Percentiles rank a stretch among this genome's conserved stretches.
phyloP scores from a whole-genome alignment of 805 yeast genomes.

The Suhomyces pyralidae region DNA sequence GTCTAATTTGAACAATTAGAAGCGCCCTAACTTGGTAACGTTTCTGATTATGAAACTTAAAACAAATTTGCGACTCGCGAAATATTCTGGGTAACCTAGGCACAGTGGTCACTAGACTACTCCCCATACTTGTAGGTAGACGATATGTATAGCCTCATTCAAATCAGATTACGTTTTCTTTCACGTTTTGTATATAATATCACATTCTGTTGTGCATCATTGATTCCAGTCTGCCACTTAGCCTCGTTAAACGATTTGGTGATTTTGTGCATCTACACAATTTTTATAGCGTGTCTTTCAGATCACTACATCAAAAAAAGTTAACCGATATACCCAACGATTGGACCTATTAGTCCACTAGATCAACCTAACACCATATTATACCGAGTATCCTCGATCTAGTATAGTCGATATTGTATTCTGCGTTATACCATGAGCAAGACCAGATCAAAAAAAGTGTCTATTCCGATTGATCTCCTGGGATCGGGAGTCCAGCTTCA shows the following conservation, averaged over 20 bases:
- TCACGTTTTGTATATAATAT: background rate
- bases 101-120: background rate
- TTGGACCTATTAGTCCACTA: background rate
- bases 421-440: background rate
- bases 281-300: background rate
- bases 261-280: constrained; percentile 1
- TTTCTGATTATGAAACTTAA: background rate
- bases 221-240: background rate
- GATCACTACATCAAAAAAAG: background rate
- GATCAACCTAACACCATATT: background rate
- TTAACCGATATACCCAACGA: background rate
- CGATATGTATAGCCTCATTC: background rate
- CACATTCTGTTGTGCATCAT: background rate
- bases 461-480: background rate
- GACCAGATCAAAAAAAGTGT: constrained; percentile 1
- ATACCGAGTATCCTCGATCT: background rate
- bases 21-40: background rate
- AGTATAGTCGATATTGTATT: background rate
- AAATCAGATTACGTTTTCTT: background rate
- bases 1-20: background rate
- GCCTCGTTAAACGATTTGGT: constrained; percentile 1
- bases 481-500: background rate
- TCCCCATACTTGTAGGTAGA: background rate
- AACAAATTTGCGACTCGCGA: background rate
- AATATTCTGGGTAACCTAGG: background rate